Conservation (phyloP, 345 rosid genomes). For the Populus deltoides region DNA sequence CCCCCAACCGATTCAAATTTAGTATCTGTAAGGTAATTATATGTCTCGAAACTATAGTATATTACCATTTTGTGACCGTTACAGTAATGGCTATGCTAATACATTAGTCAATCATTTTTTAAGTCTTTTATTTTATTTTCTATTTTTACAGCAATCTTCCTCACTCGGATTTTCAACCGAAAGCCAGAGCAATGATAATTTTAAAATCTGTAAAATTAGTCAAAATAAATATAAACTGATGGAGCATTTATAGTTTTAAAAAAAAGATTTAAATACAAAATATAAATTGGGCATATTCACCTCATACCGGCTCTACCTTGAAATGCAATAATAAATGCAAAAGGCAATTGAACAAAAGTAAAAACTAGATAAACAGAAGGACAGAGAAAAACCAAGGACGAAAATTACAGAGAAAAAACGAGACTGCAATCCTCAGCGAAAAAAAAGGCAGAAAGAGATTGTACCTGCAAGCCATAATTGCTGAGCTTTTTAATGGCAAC, state of each 20-base stretch:
- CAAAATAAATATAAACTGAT: no score
- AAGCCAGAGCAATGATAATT: neutral
- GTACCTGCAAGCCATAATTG: conserved; percentile 68
- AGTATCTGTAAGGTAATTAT: neutral
- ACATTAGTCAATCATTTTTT: neutral
- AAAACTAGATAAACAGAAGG: no score
- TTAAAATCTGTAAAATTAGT: no score
- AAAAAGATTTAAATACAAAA: no score
- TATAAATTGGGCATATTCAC: no score
- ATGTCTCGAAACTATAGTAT: neutral
- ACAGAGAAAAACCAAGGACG: neutral
- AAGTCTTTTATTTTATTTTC: neutral
- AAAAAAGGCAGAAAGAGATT: no score
- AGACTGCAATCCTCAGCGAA: no score
- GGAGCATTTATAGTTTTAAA: no score
- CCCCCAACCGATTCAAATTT: neutral
- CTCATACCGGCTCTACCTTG: neutral
- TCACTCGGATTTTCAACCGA: neutral
- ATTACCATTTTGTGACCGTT: neutral
- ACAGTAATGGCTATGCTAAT: neutral
- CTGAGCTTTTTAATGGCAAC: conserved; percentile 94
- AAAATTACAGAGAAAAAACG: neutral
- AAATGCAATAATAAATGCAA: no score
- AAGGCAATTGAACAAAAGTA: neutral
- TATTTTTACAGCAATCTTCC: neutral